Base-by-base conservation (phyloP, 73 alveolate genomes). In the Effrenium voratum region DNA sequence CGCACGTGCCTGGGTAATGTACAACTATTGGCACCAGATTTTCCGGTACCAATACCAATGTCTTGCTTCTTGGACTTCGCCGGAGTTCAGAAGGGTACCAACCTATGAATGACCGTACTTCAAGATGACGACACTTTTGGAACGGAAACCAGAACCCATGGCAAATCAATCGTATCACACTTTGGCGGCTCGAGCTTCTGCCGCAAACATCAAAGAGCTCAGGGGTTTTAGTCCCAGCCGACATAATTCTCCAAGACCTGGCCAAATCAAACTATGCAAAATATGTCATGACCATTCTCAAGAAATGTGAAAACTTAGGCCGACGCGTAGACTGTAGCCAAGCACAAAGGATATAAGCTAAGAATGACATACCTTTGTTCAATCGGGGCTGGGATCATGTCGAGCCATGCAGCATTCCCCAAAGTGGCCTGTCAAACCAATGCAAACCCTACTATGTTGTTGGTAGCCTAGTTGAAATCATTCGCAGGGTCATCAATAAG, bases 211-310 rank as follows among this genome's bases (percentile, higher is more conserved):
- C 63, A 52, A 52, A 52, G 26, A 8, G 63, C 63, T 19, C 38
- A 13, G 86, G 86, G 24, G 59, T 38, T 40, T 76, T 57, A 76
- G 36, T 76, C 86, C 86, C 86, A 76, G 55, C 86, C 86, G 16
- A 16, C 86, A 28, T 1, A 76, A 32, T 76, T 76, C 45, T 76
- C 86, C 57, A 76, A 57, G 86, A 76, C 86, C 86, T 76, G 60
- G 59, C 34, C 1, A 22, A 15, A 12, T 26, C 41, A n/a, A 36
- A 32, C 16, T 38, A 40, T 4, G 83, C 52, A n/a, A n/a, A 36
- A n/a, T 13, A n/a, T 3, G 13, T 28, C 32, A 52, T 52, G 26
- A 19, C 26, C 63, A 19, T 12, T 52, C 19, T 52, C 63, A 52
- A 19, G 63, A 52, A 8, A 8, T 52, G 19, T 8, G 19, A 8